Conservation (phyloP, 2,329 filamentous ascomycete genomes). For the Ascochyta koolunga region DNA sequence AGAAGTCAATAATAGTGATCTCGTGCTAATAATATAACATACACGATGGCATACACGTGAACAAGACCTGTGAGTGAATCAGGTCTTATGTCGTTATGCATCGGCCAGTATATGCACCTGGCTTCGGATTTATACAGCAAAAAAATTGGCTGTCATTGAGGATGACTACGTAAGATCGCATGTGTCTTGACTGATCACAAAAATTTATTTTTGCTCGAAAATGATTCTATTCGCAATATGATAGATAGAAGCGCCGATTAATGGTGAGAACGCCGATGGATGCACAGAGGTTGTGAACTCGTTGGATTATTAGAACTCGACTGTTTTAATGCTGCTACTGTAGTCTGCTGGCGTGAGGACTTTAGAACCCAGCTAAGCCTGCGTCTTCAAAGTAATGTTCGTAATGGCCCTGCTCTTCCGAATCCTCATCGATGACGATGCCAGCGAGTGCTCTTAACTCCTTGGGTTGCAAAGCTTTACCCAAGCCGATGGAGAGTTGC, state of each 20-base stretch:
- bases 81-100: neutral
- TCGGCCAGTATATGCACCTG: neutral
- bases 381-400: slow-evolving; percentile 20
- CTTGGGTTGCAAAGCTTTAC: slow-evolving; percentile 22
- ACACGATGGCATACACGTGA: neutral
- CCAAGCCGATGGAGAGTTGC: slow-evolving; percentile 40
- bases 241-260: no score
- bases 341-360: neutral
- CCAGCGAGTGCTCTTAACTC: slow-evolving; percentile 31
- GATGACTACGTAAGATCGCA: no score
- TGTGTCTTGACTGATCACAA: neutral
- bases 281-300: neutral
- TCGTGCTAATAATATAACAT: neutral
- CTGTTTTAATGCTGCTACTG: no score
- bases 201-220: neutral
- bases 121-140: neutral
- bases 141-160: neutral
- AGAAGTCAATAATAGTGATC: neutral
- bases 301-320: neutral
- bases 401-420: slow-evolving; percentile 18
- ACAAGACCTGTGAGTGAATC: neutral
- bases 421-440: slow-evolving; percentile 25
- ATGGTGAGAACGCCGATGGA: neutral
- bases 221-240: no score
- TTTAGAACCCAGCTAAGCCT: slow-evolving; percentile 20